Base-by-base conservation (phyloP, 1,284 basidiomycete genomes). In the Neonothopanus nambi region DNA sequence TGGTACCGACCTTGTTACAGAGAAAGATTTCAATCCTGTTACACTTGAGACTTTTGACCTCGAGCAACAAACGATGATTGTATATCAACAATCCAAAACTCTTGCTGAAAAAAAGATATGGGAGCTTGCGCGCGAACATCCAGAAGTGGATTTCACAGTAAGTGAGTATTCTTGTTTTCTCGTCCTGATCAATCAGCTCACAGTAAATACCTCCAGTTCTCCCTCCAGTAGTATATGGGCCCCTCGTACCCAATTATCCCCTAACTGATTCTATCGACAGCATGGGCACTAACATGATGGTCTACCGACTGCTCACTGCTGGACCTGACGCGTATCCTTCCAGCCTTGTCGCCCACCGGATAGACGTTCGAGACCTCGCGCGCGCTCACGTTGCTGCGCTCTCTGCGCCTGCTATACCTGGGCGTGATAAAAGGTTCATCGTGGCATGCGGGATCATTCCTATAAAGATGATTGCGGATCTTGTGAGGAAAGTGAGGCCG, bases 81-180 rank as follows among this genome's bases (percentile, higher is more conserved):
- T 51, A 11, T 48, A 56, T 28, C 33, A 35, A 23, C 40, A 38
- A 37, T 37, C 55, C 5, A 56, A 56, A 26, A 47, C 51, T n/a
- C 3, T 48, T 21, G 46, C 51, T 3, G 55, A 56, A 15, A 56
- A 56, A 24, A 52, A 48, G 30, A 26, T 56, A n/a, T 52, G 50
- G 44, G 55, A 52, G 23, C 20, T 56, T 8, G 50, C 55, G 11
- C 45, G 38, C 18, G 18, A 37, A 23, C 24, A 56, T 37, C 55
- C 51, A 7, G 46, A 56, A 4, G 47, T 56, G 13, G 55, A 56
- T 21, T 35, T 56, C 17, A 52, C 55, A 17, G 55, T 52, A n/a
- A 12, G 53, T 54, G 41, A 45, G 47, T 49, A 50, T 9, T 17
- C 30, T 24, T 44, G 11, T 17, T 9, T 24, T 11, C 24, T 42